Evolutionary conservation across 257 asterid genomes (phyloP).

Genomic region (Vinca minor): DNA sequence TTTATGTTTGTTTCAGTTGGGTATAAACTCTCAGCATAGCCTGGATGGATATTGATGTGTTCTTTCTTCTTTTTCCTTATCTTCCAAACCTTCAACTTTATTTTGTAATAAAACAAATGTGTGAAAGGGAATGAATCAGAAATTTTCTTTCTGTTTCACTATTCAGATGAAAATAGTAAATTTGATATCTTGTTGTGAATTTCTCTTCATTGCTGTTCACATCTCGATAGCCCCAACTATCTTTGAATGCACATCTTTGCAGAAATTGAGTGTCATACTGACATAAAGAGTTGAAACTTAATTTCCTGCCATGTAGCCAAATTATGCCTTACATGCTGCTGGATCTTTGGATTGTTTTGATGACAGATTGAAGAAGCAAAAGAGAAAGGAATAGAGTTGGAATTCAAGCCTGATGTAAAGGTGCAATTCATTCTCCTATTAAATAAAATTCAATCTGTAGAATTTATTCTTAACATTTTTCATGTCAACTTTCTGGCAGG

Average conservation of each 20-base stretch:
- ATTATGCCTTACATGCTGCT: slow-evolving; percentile 4
- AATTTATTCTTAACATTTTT: background rate
- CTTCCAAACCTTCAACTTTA: background rate
- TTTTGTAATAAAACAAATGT: background rate
- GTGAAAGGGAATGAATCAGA: background rate
- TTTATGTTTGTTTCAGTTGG: background rate
- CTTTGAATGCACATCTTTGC: background rate
- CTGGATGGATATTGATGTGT: background rate
- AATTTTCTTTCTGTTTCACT: background rate
- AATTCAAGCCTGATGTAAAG: slow-evolving; percentile 82
- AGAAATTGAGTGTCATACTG: background rate
- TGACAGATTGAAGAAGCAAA: slow-evolving; percentile 70
- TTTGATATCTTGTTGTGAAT: background rate
- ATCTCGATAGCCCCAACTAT: background rate
- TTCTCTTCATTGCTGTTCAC: background rate
- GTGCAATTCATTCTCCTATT: slow-evolving; percentile 26
- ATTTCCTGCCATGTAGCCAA: background rate
- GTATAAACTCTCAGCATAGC: background rate
- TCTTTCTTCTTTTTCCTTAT: background rate
- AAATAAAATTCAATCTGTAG: background rate
- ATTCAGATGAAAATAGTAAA: background rate
- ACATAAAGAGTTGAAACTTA: background rate
- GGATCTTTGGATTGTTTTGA: slow-evolving; percentile 24
- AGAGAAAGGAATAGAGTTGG: slow-evolving; percentile 63
- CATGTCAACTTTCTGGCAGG: slow-evolving; percentile 33